phyloP scores from a whole-genome alignment of 768 basidiomycete species.

The Nidularia sp. region DNA sequence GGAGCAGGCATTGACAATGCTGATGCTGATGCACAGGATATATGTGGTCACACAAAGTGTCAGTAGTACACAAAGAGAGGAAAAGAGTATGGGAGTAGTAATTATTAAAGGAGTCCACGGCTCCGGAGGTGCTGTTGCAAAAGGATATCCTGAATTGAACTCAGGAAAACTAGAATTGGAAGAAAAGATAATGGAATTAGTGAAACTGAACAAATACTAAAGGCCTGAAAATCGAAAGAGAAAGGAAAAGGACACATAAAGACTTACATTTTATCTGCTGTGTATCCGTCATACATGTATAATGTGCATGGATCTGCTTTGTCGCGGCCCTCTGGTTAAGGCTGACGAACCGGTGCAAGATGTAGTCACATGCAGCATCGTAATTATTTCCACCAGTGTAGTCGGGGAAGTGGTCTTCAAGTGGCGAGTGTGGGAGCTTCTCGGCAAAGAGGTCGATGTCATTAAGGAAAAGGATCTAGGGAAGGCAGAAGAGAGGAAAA shows the following conservation, averaged over 20 bases:
- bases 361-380: slow-evolving; percentile 83
- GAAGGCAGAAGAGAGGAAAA: background rate
- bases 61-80: too few species aligned
- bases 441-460: slow-evolving; percentile 96
- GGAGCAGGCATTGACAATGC: too few species aligned
- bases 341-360: slow-evolving; percentile 74
- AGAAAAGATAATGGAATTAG: background rate
- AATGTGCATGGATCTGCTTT: slow-evolving; percentile 89
- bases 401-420: slow-evolving; percentile 90
- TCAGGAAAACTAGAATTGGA: slow-evolving; percentile 58
- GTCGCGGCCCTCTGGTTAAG: slow-evolving; percentile 87
- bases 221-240: too few species aligned
- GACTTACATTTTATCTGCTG: slow-evolving; percentile 84
- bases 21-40: too few species aligned
- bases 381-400: slow-evolving; percentile 84
- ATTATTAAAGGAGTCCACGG: background rate
- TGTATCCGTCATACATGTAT: slow-evolving; percentile 92
- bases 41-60: too few species aligned
- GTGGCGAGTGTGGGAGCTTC: slow-evolving; percentile 82
- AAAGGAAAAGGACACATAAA: too few species aligned
- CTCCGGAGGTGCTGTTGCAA: background rate
- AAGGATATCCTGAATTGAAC: slow-evolving; percentile 38
- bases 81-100: too few species aligned
- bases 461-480: slow-evolving; percentile 89
- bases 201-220: background rate